phyloP scores from a whole-genome alignment of 2,329 filamentous ascomycete species.

The Epichloe elymi region DNA sequence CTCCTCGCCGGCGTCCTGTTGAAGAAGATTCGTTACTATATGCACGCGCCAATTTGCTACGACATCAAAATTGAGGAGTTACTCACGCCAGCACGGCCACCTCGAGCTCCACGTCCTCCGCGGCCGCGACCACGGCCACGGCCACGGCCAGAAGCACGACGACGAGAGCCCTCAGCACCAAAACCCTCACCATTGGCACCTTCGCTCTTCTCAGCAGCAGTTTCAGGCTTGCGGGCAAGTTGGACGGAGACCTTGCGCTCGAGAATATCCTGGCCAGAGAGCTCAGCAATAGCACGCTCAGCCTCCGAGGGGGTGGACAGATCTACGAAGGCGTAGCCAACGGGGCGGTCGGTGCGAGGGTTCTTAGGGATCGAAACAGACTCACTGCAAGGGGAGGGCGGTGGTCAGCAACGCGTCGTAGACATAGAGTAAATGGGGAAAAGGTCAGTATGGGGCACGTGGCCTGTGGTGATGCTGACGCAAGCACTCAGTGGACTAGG shows the following conservation, averaged over 20 bases:
- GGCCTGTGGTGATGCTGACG: not conserved
- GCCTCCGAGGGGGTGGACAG: conserved; percentile 91
- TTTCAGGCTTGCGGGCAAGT: conserved; percentile 93
- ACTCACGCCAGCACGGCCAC: conserved; percentile 30
- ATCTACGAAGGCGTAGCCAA: conserved; percentile 98
- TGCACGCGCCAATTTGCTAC: conserved; percentile 26
- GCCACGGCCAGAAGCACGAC: conserved; percentile 49
- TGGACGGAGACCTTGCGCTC: conserved; percentile 99
- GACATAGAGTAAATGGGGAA: not conserved
- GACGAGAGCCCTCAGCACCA: conserved; percentile 53
- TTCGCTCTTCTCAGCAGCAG: conserved; percentile 63
- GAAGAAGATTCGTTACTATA: not conserved
- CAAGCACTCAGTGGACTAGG: not conserved
- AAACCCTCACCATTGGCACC: conserved; percentile 62
- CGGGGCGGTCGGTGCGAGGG: conserved; percentile 93
- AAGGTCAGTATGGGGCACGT: not conserved
- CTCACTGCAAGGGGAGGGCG: conserved; percentile 49
- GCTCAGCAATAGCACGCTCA: conserved; percentile 85
- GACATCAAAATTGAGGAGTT: conserved; percentile 7
- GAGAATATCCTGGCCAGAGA: conserved; percentile 94
- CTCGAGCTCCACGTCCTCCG: conserved; percentile 50
- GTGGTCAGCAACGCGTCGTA: not conserved
- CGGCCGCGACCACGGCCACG: conserved; percentile 59
- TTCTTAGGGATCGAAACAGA: conserved; percentile 99
- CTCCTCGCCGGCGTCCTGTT: conserved; percentile 24